phyloP scores from a whole-genome alignment of 1,284 basidiomycete genomes.

The Phylloboletellus chloephorus region DNA sequence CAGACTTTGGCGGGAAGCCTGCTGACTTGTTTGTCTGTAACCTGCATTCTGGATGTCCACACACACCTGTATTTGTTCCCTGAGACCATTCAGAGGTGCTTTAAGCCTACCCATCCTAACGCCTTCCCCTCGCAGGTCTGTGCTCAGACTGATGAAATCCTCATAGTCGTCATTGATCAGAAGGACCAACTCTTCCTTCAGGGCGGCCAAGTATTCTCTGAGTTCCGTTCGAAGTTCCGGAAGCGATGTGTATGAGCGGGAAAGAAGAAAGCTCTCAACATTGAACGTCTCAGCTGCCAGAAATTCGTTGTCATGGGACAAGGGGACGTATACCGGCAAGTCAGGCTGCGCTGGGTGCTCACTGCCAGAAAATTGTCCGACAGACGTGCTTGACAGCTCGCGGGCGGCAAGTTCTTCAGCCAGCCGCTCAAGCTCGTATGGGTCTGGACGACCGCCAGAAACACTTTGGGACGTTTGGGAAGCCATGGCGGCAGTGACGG shows the following conservation, averaged over 20 bases:
- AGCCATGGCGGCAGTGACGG: slow-evolving; percentile 20
- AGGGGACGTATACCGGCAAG: slow-evolving; percentile 70
- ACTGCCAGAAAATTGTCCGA: slow-evolving; percentile 5
- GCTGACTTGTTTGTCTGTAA: slow-evolving; percentile 2
- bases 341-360: slow-evolving; percentile 32
- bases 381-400: slow-evolving; percentile 35
- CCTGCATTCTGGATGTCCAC: neutral
- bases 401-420: slow-evolving; percentile 65
- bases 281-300: slow-evolving; percentile 68
- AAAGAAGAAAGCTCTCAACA: slow-evolving; percentile 85
- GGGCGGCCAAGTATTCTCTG: slow-evolving; percentile 72
- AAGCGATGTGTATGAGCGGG: slow-evolving; percentile 80
- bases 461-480: slow-evolving; percentile 15
- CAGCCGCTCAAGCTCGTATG: slow-evolving; percentile 62
- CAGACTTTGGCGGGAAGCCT: slow-evolving; percentile 65
- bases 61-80: slow-evolving; percentile 63
- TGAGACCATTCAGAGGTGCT: slow-evolving; percentile 60
- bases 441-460: slow-evolving; percentile 36
- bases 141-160: slow-evolving; percentile 93
- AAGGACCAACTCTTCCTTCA: slow-evolving; percentile 90
- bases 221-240: slow-evolving; percentile 85
- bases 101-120: slow-evolving; percentile 62
- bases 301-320: slow-evolving; percentile 75
- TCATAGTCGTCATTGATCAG: slow-evolving; percentile 98
- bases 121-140: slow-evolving; percentile 81